phyloP scores from a whole-genome alignment of 371 early-diverging fungal genomes.

The Coemansia sp. region DNA sequence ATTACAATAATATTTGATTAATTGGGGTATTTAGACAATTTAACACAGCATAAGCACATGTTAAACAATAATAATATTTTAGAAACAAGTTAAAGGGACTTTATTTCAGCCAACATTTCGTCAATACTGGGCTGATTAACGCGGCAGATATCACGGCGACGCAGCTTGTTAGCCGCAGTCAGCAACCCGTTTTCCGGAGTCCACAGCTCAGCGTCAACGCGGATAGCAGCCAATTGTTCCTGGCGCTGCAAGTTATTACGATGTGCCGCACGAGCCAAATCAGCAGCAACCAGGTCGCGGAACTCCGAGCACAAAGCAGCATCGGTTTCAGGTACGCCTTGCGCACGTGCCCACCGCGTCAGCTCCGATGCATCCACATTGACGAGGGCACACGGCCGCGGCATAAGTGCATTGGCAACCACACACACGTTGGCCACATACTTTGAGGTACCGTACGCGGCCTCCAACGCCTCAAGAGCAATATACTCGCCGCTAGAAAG shows the following conservation, averaged over 20 bases:
- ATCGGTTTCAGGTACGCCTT: neutral
- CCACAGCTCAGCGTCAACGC: conserved; percentile 80
- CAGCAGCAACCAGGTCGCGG: conserved; percentile 6
- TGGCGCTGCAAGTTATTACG: conserved; percentile 63
- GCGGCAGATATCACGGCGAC: conserved; percentile 71
- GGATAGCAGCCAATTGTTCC: conserved; percentile 71
- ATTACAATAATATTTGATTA: too few species aligned
- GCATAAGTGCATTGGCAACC: conserved; percentile 64
- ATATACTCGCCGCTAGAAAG: conserved; percentile 92
- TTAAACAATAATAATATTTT: neutral
- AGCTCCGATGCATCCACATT: conserved; percentile 57
- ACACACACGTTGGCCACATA: conserved; percentile 83
- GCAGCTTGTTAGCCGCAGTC: conserved; percentile 93
- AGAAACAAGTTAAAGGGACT: neutral
- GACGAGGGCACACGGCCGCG: conserved; percentile 50
- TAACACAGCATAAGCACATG: neutral
- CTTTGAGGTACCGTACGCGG: conserved; percentile 74
- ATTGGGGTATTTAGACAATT: too few species aligned
- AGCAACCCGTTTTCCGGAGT: conserved; percentile 79
- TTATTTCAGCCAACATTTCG: conserved; percentile 6
- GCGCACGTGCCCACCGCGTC: conserved; percentile 31
- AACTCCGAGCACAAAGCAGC: neutral
- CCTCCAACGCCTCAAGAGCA: conserved; percentile 96
- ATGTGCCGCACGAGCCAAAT: conserved; percentile 52
- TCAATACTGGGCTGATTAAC: conserved; percentile 64